Evolutionary conservation across 2,329 filamentous ascomycete genomes (phyloP), one percentile per base, ranked within the genome.

Genomic region (Fusarium hainanense): DNA sequence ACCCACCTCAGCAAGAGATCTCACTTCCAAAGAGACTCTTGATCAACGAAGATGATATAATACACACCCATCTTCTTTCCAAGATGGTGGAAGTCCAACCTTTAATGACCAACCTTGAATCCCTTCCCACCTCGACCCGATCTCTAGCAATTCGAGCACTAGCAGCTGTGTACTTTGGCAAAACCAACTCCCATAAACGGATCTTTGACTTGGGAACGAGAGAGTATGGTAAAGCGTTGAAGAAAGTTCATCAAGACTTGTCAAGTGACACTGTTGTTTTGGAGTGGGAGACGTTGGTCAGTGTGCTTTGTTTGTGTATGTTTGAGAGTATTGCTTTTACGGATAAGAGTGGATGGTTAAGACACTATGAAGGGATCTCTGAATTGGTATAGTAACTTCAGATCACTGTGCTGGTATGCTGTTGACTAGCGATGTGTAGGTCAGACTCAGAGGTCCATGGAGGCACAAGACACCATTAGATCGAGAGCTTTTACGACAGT

Each of bases 271-370:
- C 44, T 4, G 2, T 34, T 11, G 56, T 55, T 2, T 14, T 66
- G 2, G 49, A 66, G 6, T 67, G 63, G 63, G 56, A 63, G 3
- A 66, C 63, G 7, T 21, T 66, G 21, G 63, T 64, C 1, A 62
- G 63, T 27, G 63, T 67, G 5, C n/a, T 66, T 5, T 66, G 63
- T 9, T 16, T 66, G 4, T 55, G 44, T 10, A 56, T 66, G 62
- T 66, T 66, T 34, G 55, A 66, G 49, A 57, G 23, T 18, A 27
- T 66, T 6, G 63, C 44, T 20, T 67, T 67, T 48, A 67, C 56
- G 2, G 56, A 66, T 1, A 63, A 34, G 7, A 62, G 37, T 6
- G 63, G 63, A 9, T 66, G 63, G 56, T 4, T 67, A 1, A 66
- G 48, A 2, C 63, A 66, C 14, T 66, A 62, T 4, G 56, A 67